Conservation (phyloP, 805 yeast genomes). For the Schwanniomyces occidentalis region DNA sequence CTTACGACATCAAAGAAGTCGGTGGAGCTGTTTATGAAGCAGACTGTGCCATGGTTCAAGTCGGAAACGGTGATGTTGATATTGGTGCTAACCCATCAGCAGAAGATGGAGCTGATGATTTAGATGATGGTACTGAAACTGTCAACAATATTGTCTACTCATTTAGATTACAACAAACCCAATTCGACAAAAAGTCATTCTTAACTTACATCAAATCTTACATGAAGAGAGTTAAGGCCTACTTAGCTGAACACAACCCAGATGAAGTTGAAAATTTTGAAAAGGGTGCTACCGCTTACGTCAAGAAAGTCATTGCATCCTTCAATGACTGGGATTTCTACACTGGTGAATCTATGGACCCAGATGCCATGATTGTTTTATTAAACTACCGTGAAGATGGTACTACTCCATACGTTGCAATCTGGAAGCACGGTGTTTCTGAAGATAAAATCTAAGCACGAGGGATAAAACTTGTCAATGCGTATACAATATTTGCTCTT, state of each 20-base stretch:
- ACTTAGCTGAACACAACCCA: conserved; percentile 86
- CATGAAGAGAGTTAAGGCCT: conserved; percentile 95
- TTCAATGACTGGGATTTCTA: conserved; percentile 99
- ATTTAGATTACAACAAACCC: conserved; percentile 95
- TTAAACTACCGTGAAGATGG: conserved; percentile 99
- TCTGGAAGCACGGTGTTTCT: conserved; percentile 98
- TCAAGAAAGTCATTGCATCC: conserved; percentile 91
- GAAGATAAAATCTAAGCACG: conserved; percentile 80
- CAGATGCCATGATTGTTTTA: conserved; percentile 97
- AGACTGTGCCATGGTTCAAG: conserved; percentile 89
- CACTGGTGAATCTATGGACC: conserved; percentile 99
- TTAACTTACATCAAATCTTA: conserved; percentile 96
- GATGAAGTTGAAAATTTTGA: conserved; percentile 85
- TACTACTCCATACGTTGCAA: conserved; percentile 92
- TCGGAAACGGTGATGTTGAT: conserved; percentile 90
- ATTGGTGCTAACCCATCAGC: conserved; percentile 99
- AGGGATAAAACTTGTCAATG: too few relatives aligned
- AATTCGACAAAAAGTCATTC: conserved; percentile 97
- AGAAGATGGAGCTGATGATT: conserved; percentile 83
- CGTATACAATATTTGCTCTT: too few relatives aligned
- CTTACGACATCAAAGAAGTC: conserved; percentile 86
- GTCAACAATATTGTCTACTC: conserved; percentile 99
- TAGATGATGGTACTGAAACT: conserved; percentile 82
- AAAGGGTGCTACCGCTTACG: conserved; percentile 96
- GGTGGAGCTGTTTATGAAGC: conserved; percentile 95